Base-by-base conservation (phyloP, 23 red algal genomes). In the Gracilariopsis chorda region DNA sequence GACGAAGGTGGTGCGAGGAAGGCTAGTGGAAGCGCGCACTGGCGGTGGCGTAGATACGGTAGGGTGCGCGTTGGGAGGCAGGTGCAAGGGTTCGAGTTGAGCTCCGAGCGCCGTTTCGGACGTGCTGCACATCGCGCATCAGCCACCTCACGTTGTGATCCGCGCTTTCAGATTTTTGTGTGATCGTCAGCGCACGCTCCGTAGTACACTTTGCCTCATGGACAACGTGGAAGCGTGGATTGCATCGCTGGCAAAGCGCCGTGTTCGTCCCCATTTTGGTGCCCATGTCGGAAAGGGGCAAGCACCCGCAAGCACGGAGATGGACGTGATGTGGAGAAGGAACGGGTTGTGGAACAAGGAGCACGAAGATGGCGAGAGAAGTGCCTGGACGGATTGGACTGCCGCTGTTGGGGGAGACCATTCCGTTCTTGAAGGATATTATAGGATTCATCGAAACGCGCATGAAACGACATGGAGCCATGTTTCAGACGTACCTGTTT, bases 321-420 rank as follows among this genome's bases (percentile, higher is more conserved):
- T n/a, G n/a, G n/a, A n/a, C n/a, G n/a, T n/a, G n/a, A n/a, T n/a
- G n/a, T n/a, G n/a, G n/a, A n/a, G n/a, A n/a, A n/a, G n/a, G n/a
- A n/a, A n/a, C n/a, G n/a, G n/a, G n/a, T n/a, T n/a, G n/a, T n/a
- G n/a, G n/a, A n/a, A n/a, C n/a, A n/a, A n/a, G n/a, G n/a, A n/a
- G n/a, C n/a, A n/a, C 1, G 34, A 39, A 9, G 34, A 3, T 17
- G 34, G 3, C 33, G 63, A 39, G 73, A 30, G 73, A 27, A 21
- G 47, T 78, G 29, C 81, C 32, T 12, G 81, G 81, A 28, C 40
- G 41, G 43, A 36, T 36, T 41, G 81, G 81, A 32, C 81, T 86
- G 41, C 81, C 81, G 33, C 47, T 86, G 41, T 21, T 86, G 11
- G 81, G 81, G 35, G 81, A 86, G 43, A 86, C 81, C 20, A 19